Base-by-base conservation (phyloP, 2,329 filamentous ascomycete genomes). In the Ascochyta clinopodiicola region DNA sequence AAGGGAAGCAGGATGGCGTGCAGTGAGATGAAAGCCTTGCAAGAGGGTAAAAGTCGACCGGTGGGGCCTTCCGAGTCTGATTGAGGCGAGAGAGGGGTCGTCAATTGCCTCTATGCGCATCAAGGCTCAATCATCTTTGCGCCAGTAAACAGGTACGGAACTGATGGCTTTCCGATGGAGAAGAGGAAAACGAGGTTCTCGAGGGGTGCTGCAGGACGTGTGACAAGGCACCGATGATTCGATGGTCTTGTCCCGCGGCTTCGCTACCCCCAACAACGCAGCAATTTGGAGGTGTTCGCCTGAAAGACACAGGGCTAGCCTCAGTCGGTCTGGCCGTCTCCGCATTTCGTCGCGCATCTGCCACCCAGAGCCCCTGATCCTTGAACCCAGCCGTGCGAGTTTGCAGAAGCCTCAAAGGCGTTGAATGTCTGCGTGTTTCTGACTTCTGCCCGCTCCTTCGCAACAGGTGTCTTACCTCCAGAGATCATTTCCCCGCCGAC, bases 381-480 rank as follows among this genome's bases (percentile, higher is more conserved):
- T 73, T 72, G 70, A 61, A 68, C 65, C 65, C 59, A 66, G 66
- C 69, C 67, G 68, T 71, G 68, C 64, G 65, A 70, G 67, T 60
- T 55, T 71, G 71, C 71, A 72, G 69, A 75, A 74, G 70, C 73
- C 71, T 75, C 73, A 75, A 75, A 75, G 71, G 71, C 70, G 71
- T 74, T 72, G 68, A 56, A 63, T 51, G 63, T 68, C 66, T 70
- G 68, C 70, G 61, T 66, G 66, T 63, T 62, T 69, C 63, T 69
- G 60, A 64, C 61, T 62, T 69, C 62, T 68, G 66, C 63, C 65
- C 69, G 63, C 61, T 63, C 59, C 65, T 70, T 63, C 71, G 70
- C 68, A 63, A 71, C 72, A 70, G 69, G 61, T 61, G 67, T 67
- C 63, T 60, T 69, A 63, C 62, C 61, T 34, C 61, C 63, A 58